Conservation (phyloP, 2,329 filamentous ascomycete genomes). For the Trichocomaceae sp. region DNA sequence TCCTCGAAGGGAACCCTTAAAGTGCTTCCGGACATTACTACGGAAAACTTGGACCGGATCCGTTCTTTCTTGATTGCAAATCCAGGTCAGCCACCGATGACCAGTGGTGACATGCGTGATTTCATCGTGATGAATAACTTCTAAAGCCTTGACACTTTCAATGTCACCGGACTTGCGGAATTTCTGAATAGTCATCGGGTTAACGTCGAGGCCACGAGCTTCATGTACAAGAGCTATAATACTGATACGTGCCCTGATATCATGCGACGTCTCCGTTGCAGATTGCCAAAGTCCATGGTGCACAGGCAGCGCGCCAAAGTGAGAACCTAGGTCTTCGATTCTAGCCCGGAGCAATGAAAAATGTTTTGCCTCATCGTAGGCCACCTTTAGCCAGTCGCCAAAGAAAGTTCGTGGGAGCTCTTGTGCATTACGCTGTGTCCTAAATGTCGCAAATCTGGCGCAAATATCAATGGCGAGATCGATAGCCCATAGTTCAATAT, state of each 20-base stretch:
- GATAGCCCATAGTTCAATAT: conserved; percentile 46
- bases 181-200: conserved; percentile 44
- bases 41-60: conserved; percentile 43
- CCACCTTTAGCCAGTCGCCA: conserved; percentile 45
- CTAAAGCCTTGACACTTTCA: conserved; percentile 39
- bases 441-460: conserved; percentile 41
- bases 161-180: conserved; percentile 37
- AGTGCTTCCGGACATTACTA: conserved; percentile 38
- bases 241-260: conserved; percentile 42
- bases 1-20: conserved; percentile 37
- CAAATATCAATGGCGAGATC: conserved; percentile 45
- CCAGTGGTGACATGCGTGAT: conserved; percentile 46
- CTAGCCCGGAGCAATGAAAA: conserved; percentile 42
- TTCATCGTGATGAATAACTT: conserved; percentile 44
- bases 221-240: conserved; percentile 46
- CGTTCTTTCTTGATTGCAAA: conserved; percentile 40
- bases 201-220: conserved; percentile 43
- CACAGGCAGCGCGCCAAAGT: conserved; percentile 41
- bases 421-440: conserved; percentile 24
- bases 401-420: conserved; percentile 41
- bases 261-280: conserved; percentile 37
- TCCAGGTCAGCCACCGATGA: conserved; percentile 44
- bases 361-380: conserved; percentile 44
- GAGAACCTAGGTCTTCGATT: conserved; percentile 41
- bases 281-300: conserved; percentile 44